Percentiles rank a stretch among this genome's conserved stretches.
These are phyloP conservation scores for Aspergillus uvarum DNA, from an alignment of 2,329 filamentous ascomycete genomes.

Conservation along the genomic window DNA sequence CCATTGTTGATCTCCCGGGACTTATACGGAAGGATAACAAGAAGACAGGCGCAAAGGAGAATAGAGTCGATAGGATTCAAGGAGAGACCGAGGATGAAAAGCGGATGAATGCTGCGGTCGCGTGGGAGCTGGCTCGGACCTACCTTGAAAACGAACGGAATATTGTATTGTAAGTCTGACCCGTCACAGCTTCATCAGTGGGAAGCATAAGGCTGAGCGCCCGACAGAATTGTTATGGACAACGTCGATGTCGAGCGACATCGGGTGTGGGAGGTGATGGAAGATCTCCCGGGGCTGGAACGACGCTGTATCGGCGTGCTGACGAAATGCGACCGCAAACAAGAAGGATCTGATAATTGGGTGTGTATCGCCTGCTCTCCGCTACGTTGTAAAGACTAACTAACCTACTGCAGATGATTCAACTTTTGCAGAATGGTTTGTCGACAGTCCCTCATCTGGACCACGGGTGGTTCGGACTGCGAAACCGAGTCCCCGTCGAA, in stretches of 20 bases:
- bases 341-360: conserved; percentile 2
- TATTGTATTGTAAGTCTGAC: conserved; percentile 8
- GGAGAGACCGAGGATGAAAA: neutral
- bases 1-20: neutral
- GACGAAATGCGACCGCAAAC: conserved; percentile 12
- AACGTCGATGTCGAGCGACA: conserved; percentile 17
- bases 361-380: neutral
- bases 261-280: neutral
- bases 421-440: conserved; percentile 18
- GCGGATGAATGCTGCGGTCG: neutral
- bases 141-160: conserved; percentile 3
- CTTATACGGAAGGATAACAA: neutral
- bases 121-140: neutral
- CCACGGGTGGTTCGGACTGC: conserved; percentile 1
- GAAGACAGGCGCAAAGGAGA: no score
- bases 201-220: no score
- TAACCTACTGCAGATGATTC: conserved; percentile 15
- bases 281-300: conserved; percentile 9
- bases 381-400: neutral
- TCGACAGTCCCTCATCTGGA: conserved; percentile 13
- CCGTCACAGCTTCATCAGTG: neutral
- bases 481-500: no score
- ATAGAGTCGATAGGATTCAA: no score
- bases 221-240: conserved; percentile 15
- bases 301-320: conserved; percentile 18